Conservation (phyloP, 331 rosid genomes). For the Prunus yedoensis region DNA sequence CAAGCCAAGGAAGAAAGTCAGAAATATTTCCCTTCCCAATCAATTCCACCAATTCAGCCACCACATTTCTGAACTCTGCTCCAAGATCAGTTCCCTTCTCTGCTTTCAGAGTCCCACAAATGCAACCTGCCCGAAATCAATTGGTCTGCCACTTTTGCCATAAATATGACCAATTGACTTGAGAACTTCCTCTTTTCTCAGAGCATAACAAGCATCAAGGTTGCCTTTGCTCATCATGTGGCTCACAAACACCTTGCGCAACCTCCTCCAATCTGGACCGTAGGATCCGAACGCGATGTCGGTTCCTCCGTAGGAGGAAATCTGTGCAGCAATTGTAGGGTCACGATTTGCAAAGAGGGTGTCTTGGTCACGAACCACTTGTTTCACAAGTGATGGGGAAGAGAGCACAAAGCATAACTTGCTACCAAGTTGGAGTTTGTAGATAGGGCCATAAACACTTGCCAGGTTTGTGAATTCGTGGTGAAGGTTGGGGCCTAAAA, state of each 20-base stretch:
- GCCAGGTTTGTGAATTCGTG: slow-evolving; percentile 21
- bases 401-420: slow-evolving; percentile 33
- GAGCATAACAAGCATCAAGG: slow-evolving; percentile 3
- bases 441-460: slow-evolving; percentile 30
- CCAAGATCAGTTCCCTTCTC: not conserved
- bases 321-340: not conserved
- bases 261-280: slow-evolving; percentile 32
- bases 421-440: slow-evolving; percentile 35
- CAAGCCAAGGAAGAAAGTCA: slow-evolving; percentile 24
- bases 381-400: slow-evolving; percentile 32
- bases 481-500: slow-evolving; percentile 32
- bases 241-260: slow-evolving; percentile 30
- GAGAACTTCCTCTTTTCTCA: slow-evolving; percentile 24
- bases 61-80: slow-evolving; percentile 14
- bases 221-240: slow-evolving; percentile 27
- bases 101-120: slow-evolving; percentile 9
- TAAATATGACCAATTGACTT: slow-evolving; percentile 23
- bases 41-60: slow-evolving; percentile 18
- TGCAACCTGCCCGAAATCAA: slow-evolving; percentile 22
- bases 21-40: slow-evolving; percentile 32
- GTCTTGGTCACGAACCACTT: slow-evolving; percentile 44
- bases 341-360: slow-evolving; percentile 29
- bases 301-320: slow-evolving; percentile 11
- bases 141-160: slow-evolving; percentile 9
- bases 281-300: slow-evolving; percentile 18